Base-by-base conservation (phyloP, 345 rosid species). In the Arabidopsis thaliana region DNA sequence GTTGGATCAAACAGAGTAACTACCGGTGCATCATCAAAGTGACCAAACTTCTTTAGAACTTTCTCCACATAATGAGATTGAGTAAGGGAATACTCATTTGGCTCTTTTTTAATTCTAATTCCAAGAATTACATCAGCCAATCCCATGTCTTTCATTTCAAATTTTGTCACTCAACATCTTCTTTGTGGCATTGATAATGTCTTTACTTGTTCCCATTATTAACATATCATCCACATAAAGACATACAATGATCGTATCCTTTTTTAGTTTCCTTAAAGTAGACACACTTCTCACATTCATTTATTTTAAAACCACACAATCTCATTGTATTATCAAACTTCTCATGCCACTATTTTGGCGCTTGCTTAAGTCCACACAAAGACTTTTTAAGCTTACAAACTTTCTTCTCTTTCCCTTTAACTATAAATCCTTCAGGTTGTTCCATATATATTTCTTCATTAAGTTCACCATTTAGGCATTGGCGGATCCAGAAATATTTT, bases 391-490 rank as follows among this genome's bases (percentile, higher is more conserved):
- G 65, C 11, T 60, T 60, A 60, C 65, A 60, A 40, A 60, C 49
- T 38, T 60, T 60, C n/a, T 60, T 60, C 2, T 60, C 48, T 60
- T 38, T 22, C 8, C 30, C 48, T 23, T 60, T 40, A 34, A 60
- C 65, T 23, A 60, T 14, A 63, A 63, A 63, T 7, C 40, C 68
- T 63, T 44, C 40, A 8, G 67, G 59, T 55, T 55, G 37, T 9
- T 51, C 33, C 57, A 51, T 51, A 51, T 51, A 51, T 51, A 51
- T 51, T 45, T 63, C 68, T 28, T 63, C 68, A 28, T 63, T 53
- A 14, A 63, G 5, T 44, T 45, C 68, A 63, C 53, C 40, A 13
- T 61, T 38, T 60, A 16, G 20, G 20, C 20, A 16, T 16, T 16
- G 20, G 20, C 20, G 20, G 20, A 16, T 16, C 20, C 20, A 16